These are phyloP conservation scores for Coemansia sp. DNA, from an alignment of 192 early-diverging fungal species.

Conservation along the genomic window DNA sequence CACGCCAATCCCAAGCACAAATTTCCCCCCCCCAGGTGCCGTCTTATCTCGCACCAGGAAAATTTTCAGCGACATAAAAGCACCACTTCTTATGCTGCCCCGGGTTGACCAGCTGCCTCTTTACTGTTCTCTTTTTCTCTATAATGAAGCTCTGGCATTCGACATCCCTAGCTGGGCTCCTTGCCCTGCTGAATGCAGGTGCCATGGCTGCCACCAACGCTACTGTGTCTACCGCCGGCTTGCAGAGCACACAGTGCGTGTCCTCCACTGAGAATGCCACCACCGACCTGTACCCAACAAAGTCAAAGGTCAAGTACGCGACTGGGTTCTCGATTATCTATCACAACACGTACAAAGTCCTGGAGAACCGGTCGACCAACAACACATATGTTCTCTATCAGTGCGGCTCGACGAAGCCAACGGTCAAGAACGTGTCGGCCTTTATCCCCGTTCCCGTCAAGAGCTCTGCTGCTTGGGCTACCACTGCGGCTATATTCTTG, in stretches of 20 bases:
- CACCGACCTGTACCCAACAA: conserved; percentile 25
- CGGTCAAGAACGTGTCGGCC: conserved; percentile 24
- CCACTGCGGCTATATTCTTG: conserved; percentile 41
- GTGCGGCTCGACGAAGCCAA: conserved; percentile 33
- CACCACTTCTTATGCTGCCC: not conserved
- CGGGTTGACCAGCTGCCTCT: not conserved
- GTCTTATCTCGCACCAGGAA: not conserved
- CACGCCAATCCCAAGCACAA: not conserved
- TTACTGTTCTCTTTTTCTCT: not conserved
- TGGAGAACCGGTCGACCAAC: conserved; percentile 41
- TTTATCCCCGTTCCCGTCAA: conserved; percentile 42
- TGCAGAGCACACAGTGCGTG: conserved; percentile 46
- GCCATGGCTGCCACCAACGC: conserved; percentile 1
- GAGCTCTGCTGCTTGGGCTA: conserved; percentile 43
- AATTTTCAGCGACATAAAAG: not conserved
- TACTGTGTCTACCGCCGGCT: conserved; percentile 22
- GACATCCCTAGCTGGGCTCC: conserved; percentile 1
- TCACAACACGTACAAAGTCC: conserved; percentile 52
- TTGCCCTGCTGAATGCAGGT: conserved; percentile 2
- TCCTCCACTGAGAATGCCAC: not conserved
- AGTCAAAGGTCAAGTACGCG: conserved; percentile 42
- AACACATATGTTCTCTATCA: conserved; percentile 53
- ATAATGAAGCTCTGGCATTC: conserved; percentile 7
- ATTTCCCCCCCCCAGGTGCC: not conserved
- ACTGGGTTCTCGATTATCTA: conserved; percentile 49